phyloP scores from a whole-genome alignment of 2,329 filamentous ascomycete genomes.

The Xylariaceae sp. region DNA sequence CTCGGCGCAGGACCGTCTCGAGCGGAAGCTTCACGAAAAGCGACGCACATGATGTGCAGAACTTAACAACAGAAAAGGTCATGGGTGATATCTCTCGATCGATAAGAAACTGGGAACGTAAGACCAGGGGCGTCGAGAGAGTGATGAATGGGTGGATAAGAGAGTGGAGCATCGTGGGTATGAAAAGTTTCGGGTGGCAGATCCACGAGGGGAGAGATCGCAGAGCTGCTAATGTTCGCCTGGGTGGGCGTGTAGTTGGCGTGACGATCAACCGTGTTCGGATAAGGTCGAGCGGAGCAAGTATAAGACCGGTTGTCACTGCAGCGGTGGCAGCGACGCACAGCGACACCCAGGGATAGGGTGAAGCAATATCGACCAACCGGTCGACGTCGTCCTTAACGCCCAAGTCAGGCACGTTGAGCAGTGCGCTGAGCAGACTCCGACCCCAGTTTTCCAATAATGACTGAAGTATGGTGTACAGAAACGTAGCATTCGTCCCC shows the following conservation, averaged over 20 bases:
- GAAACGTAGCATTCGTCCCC: constrained; percentile 82
- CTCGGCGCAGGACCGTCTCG: constrained; percentile 85
- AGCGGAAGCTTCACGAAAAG: constrained; percentile 83
- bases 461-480: constrained; percentile 81
- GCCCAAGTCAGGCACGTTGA: constrained; percentile 83
- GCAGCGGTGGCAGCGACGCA: constrained; percentile 62
- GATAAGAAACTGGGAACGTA: constrained; percentile 78
- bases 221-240: constrained; percentile 73
- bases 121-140: constrained; percentile 74
- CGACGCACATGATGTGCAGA: constrained; percentile 72
- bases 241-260: constrained; percentile 65
- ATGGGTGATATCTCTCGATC: constrained; percentile 77
- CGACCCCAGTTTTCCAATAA: constrained; percentile 89
- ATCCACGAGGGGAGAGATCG: constrained; percentile 72
- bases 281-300: constrained; percentile 84
- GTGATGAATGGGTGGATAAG: constrained; percentile 78
- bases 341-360: constrained; percentile 76
- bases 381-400: constrained; percentile 73
- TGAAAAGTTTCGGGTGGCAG: constrained; percentile 63
- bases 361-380: constrained; percentile 64
- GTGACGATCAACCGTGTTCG: constrained; percentile 86
- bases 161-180: constrained; percentile 83
- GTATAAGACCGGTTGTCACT: constrained; percentile 68
- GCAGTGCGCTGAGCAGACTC: constrained; percentile 80
- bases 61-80: constrained; percentile 76